Evolutionary conservation across 805 yeast genomes (phyloP).

Genomic region (Dipodascus geniculatus): DNA sequence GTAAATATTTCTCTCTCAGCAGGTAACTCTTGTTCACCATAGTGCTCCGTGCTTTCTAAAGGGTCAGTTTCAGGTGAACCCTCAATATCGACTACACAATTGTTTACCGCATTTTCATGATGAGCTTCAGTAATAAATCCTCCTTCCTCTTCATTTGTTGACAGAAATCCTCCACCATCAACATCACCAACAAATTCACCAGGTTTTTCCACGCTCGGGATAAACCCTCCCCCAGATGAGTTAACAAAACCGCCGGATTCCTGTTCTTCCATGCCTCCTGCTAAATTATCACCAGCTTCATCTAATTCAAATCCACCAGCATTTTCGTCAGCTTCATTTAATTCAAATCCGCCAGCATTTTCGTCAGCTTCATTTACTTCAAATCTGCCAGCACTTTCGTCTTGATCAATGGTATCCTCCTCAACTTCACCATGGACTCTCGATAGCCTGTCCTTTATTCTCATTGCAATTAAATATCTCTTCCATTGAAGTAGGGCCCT

Average conservation of each 20-base stretch:
- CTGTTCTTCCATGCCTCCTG: not conserved
- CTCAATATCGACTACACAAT: conserved; percentile 7
- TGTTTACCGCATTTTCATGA: not conserved
- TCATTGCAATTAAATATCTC: conserved; percentile 23
- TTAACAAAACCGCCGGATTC: not conserved
- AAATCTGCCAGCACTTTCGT: not conserved
- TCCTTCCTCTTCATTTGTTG: not conserved
- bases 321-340: not conserved
- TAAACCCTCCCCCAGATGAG: not conserved
- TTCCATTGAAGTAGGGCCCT: conserved; percentile 27
- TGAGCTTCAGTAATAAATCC: conserved; percentile 7
- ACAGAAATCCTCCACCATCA: not conserved
- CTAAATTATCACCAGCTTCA: not conserved
- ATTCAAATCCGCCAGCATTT: conserved; percentile 1
- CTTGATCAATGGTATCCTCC: not conserved
- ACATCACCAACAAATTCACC: not conserved
- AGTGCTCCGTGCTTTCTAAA: no score
- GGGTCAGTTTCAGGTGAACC: no score
- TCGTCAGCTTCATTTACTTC: not conserved
- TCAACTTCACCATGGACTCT: conserved; percentile 15
- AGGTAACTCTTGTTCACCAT: no score
- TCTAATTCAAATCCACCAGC: not conserved
- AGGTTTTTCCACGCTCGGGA: not conserved
- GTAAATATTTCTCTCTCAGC: conserved; percentile 8
- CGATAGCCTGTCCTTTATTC: conserved; percentile 16